Conservation (phyloP, 1,139 yeast genomes). For the Kurtzmaniella natalensis region DNA sequence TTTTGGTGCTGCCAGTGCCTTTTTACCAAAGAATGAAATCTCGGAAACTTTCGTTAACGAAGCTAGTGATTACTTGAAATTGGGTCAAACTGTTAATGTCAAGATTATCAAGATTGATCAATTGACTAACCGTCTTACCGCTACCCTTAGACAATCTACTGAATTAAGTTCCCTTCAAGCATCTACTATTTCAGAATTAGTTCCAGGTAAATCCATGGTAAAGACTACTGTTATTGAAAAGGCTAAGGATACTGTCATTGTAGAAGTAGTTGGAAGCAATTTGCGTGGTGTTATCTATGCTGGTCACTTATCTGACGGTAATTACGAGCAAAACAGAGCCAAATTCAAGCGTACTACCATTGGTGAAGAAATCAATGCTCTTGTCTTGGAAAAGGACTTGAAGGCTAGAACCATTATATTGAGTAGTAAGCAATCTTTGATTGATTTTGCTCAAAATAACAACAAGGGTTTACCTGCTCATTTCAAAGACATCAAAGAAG, state of each 20-base stretch:
- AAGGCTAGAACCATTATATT: slow-evolving; percentile 58
- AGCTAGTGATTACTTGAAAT: slow-evolving; percentile 71
- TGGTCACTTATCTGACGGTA: slow-evolving; percentile 76
- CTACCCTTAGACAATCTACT: slow-evolving; percentile 67
- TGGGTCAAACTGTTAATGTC: slow-evolving; percentile 83
- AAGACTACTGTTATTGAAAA: slow-evolving; percentile 69
- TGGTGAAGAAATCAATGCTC: slow-evolving; percentile 58
- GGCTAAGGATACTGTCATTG: slow-evolving; percentile 64
- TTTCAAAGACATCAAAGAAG: slow-evolving; percentile 51
- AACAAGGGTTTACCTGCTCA: slow-evolving; percentile 45
- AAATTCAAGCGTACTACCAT: slow-evolving; percentile 51
- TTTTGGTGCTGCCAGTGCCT: slow-evolving; percentile 75
- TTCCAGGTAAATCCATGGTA: slow-evolving; percentile 61
- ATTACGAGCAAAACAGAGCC: slow-evolving; percentile 68
- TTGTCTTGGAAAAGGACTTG: slow-evolving; percentile 65
- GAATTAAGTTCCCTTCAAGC: slow-evolving; percentile 49
- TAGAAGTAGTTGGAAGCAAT: slow-evolving; percentile 52
- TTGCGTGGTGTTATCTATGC: slow-evolving; percentile 69
- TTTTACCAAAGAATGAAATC: slow-evolving; percentile 80
- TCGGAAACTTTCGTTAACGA: slow-evolving; percentile 80
- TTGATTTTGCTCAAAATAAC: slow-evolving; percentile 56
- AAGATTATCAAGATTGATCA: slow-evolving; percentile 57
- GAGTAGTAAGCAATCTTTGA: slow-evolving; percentile 62
- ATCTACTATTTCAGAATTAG: slow-evolving; percentile 42
- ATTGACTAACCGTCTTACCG: slow-evolving; percentile 55